Conservation (phyloP, 352 stramenopile genomes). For the Phytophthora meadii region DNA sequence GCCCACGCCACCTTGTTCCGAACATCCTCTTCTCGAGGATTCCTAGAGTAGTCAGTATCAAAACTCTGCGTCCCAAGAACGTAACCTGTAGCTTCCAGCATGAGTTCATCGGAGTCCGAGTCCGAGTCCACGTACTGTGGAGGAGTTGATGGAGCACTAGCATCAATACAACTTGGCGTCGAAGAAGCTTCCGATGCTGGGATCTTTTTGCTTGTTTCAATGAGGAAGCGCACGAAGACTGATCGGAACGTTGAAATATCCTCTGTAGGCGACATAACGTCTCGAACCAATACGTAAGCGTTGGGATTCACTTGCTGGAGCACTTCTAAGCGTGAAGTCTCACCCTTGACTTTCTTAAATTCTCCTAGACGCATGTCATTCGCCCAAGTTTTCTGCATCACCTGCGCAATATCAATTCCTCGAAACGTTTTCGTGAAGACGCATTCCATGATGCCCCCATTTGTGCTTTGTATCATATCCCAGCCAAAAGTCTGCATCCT, state of each 20-base stretch:
- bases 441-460: constrained; percentile 46
- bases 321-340: constrained; percentile 45
- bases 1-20: constrained; percentile 44
- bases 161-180: constrained; percentile 15
- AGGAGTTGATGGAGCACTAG: constrained; percentile 22
- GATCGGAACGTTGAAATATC: constrained; percentile 46
- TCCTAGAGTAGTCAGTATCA: constrained; percentile 32
- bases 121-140: constrained; percentile 20
- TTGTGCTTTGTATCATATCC: no score
- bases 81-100: constrained; percentile 35
- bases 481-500: constrained; percentile 38
- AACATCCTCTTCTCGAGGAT: constrained; percentile 12
- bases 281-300: constrained; percentile 42
- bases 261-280: constrained; percentile 37
- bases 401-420: constrained; percentile 14
- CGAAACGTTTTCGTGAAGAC: constrained; percentile 45
- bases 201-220: constrained; percentile 35
- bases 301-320: constrained; percentile 43
- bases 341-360: constrained; percentile 48
- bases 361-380: constrained; percentile 44
- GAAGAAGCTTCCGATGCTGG: neutral
- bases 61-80: constrained; percentile 50
- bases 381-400: constrained; percentile 48
- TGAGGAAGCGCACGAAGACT: constrained; percentile 49
- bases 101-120: constrained; percentile 14